A percentile compares a stretch with the other conserved stretches of the same genome.
Evolutionary conservation across 108 stramenopile genomes (phyloP).

Genomic region (Nitzschia sp.): DNA sequence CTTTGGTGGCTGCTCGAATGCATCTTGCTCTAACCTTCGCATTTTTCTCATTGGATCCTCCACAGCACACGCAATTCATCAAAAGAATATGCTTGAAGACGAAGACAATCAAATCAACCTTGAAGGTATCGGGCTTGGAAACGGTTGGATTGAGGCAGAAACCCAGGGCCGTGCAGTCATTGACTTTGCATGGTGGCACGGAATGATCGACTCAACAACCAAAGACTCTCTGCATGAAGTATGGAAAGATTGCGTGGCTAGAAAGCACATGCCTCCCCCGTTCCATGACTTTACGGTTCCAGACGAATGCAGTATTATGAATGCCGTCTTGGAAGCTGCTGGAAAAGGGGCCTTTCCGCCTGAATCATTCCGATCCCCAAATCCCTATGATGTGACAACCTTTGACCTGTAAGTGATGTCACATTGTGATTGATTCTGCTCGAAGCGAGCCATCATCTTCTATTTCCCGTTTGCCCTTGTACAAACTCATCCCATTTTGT

Average conservation of each 20-base stretch:
- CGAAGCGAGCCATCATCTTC: too few relatives aligned
- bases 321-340: slow-evolving; percentile 53
- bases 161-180: slow-evolving; percentile 69
- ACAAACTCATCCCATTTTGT: too few relatives aligned
- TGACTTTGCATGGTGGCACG: slow-evolving; percentile 83
- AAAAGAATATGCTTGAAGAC: slow-evolving; percentile 24
- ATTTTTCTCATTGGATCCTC: too few relatives aligned
- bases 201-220: slow-evolving; percentile 64
- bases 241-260: slow-evolving; percentile 49
- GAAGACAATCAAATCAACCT: slow-evolving; percentile 34
- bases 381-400: slow-evolving; percentile 73
- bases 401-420: too few relatives aligned
- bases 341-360: slow-evolving; percentile 32
- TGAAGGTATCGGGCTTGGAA: slow-evolving; percentile 59
- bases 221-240: slow-evolving; percentile 38
- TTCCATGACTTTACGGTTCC: slow-evolving; percentile 68
- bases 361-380: slow-evolving; percentile 9
- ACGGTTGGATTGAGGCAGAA: slow-evolving; percentile 70
- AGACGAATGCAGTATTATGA: slow-evolving; percentile 71
- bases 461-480: too few relatives aligned
- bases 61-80: slow-evolving; percentile 67
- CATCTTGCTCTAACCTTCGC: too few relatives aligned
- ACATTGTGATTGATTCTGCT: too few relatives aligned
- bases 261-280: slow-evolving; percentile 26
- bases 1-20: too few relatives aligned